Conservation (phyloP, 2,329 filamentous ascomycete species). For the Trichoderma breve region DNA sequence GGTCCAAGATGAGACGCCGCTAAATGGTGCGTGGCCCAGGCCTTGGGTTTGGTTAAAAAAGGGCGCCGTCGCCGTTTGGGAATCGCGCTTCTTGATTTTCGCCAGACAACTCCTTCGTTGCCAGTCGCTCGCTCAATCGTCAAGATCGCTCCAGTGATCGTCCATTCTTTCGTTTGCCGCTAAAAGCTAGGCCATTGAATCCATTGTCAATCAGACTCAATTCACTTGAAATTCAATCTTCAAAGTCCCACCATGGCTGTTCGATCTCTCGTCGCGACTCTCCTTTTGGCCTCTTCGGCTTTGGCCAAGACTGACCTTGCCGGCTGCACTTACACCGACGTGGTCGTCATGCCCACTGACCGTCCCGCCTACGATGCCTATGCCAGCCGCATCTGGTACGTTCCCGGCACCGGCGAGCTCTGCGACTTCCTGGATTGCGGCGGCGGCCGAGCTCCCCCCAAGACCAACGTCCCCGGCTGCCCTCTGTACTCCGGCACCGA, state of each 20-base stretch:
- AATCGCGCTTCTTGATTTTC: not conserved
- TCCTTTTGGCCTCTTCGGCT: slow-evolving; percentile 34
- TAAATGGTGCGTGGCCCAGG: not conserved
- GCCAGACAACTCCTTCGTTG: not conserved
- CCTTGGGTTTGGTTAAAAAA: slow-evolving; percentile 1
- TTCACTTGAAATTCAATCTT: not conserved
- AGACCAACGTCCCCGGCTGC: slow-evolving; percentile 62
- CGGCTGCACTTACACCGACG: slow-evolving; percentile 45
- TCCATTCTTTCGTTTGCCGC: slow-evolving; percentile 14
- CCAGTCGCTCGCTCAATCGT: slow-evolving; percentile 15
- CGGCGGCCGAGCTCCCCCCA: slow-evolving; percentile 63
- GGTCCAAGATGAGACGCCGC: no score
- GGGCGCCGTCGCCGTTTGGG: not conserved
- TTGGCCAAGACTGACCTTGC: slow-evolving; percentile 45
- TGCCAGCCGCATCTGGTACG: slow-evolving; percentile 55
- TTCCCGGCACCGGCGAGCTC: slow-evolving; percentile 62
- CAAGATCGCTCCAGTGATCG: slow-evolving; percentile 14
- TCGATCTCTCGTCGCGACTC: slow-evolving; percentile 27
- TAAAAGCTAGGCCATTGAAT: slow-evolving; percentile 13
- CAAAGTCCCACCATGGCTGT: slow-evolving; percentile 33
- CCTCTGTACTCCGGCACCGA: slow-evolving; percentile 53
- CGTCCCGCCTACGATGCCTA: slow-evolving; percentile 43
- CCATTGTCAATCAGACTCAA: not conserved
- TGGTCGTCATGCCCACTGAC: slow-evolving; percentile 31
- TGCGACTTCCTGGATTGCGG: slow-evolving; percentile 66